Evolutionary conservation across 2,329 filamentous ascomycete species (phyloP).

Genomic region (Cercospora zeae-maydis): DNA sequence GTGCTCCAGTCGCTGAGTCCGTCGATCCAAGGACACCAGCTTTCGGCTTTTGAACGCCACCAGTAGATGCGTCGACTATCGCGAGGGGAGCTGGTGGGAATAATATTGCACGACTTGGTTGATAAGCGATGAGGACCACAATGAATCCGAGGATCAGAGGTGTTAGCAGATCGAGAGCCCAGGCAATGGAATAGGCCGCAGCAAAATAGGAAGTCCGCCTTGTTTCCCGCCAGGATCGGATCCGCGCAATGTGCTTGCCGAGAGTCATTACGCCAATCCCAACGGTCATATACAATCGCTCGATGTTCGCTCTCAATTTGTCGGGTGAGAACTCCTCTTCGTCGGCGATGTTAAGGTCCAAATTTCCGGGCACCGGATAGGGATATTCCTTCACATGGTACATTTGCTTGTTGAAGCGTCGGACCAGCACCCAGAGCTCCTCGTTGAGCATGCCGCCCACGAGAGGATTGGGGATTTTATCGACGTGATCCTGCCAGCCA

Average conservation of each 20-base stretch:
- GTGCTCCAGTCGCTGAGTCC: conserved; percentile 74
- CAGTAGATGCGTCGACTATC: conserved; percentile 65
- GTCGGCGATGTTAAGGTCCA: conserved; percentile 77
- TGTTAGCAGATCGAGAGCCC: conserved; percentile 67
- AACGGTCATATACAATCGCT: conserved; percentile 78
- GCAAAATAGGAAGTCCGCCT: conserved; percentile 65
- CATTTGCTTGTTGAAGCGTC: conserved; percentile 73
- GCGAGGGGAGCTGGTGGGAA: conserved; percentile 77
- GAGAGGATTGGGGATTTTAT: conserved; percentile 56
- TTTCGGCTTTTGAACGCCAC: conserved; percentile 72
- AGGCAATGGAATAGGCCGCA: conserved; percentile 60
- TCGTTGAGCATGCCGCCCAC: conserved; percentile 69
- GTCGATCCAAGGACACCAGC: conserved; percentile 72
- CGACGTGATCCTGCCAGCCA: conserved; percentile 64
- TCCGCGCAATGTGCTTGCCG: conserved; percentile 69
- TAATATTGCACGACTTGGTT: conserved; percentile 57
- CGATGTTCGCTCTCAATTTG: conserved; percentile 72
- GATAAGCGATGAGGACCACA: conserved; percentile 64
- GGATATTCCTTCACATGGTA: conserved; percentile 68
- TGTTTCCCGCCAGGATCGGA: conserved; percentile 76
- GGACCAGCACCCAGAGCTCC: conserved; percentile 67
- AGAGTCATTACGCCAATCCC: conserved; percentile 62
- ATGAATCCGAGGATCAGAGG: conserved; percentile 58
- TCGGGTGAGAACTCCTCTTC: conserved; percentile 83
- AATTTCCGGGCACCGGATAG: conserved; percentile 58